Percentiles rank a stretch among this genome's conserved stretches.
phyloP scores from a whole-genome alignment of 306 rosid species.

The Dalbergia oliveri region DNA sequence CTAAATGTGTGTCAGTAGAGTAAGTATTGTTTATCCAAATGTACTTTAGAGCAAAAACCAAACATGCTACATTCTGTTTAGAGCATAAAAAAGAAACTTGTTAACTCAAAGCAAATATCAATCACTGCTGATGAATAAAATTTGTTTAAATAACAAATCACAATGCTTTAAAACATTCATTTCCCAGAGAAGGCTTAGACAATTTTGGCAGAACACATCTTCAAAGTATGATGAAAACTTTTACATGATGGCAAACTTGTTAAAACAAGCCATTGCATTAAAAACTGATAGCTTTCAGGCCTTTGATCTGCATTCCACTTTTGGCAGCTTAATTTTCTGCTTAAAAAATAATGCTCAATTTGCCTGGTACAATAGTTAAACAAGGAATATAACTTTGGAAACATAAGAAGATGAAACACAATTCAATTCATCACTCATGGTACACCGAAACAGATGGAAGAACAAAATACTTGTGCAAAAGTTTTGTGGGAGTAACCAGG shows the following conservation, averaged over 20 bases:
- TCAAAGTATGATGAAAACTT: no score
- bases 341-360: no score
- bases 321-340: no score
- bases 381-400: not conserved
- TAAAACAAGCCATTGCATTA: no score
- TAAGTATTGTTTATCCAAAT: not conserved
- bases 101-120: not conserved
- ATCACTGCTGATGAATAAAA: no score
- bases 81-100: not conserved
- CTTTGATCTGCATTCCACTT: no score
- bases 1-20: not conserved
- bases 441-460: not conserved
- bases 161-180: no score
- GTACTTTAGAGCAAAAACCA: not conserved
- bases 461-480: not conserved
- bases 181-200: no score
- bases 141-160: no score
- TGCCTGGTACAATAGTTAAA: not conserved
- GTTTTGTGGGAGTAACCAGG: not conserved
- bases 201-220: no score
- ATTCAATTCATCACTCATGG: not conserved
- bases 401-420: not conserved
- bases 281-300: no score
- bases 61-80: not conserved
- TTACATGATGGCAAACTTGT: no score